Evolutionary conservation across 768 basidiomycete genomes (phyloP), one percentile per base, ranked within the genome.

Genomic region (Phanerochaete sordida): DNA sequence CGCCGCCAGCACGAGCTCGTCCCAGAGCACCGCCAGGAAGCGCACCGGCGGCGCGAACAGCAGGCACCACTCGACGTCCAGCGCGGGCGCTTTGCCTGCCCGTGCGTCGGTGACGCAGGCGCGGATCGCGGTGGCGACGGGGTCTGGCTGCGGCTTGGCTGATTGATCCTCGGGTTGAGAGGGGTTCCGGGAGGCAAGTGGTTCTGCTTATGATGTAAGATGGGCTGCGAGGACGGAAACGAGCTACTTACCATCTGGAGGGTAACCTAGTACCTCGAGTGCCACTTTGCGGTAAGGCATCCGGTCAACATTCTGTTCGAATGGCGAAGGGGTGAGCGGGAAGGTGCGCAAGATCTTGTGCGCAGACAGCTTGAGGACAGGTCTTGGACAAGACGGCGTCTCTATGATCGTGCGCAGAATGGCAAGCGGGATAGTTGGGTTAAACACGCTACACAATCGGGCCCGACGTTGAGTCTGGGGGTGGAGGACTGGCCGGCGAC

Each of bases 1-100:
- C 21, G 85, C 82, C 2, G 82, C 75, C 24, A 74, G 69, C 30
- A 76, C 71, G 31, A 91, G 72, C 67, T 91, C 88, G 15, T 76
- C 74, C 90, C 91, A 93, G n/a, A 92, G 75, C 1, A 82, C 66
- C 26, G 79, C 71, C 35, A 93, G 77, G 66, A 93, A 91, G 60
- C 81, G 78, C 8, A 81, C 79, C 3, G 88, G 84, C 3, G 84
- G 73, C 0, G 76, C 75, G 58, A 83, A 72, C 45, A 80, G 80
- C n/a, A 91, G 76, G 64, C 86, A 90, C 27, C 83, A 80, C 50
- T 84, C 79, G 37, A 92, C 76, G 65, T 92, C 87, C 55, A 93
- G 75, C 45, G 73, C 77, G 13, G 88, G 84, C 0, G 83, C 81
- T 61, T 86, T 89, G 48, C 84, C 84, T 16, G 84, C 76, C 35